Base-by-base conservation (phyloP, 495 filamentous ascomycete species). In the Aspergillus homomorphus region DNA sequence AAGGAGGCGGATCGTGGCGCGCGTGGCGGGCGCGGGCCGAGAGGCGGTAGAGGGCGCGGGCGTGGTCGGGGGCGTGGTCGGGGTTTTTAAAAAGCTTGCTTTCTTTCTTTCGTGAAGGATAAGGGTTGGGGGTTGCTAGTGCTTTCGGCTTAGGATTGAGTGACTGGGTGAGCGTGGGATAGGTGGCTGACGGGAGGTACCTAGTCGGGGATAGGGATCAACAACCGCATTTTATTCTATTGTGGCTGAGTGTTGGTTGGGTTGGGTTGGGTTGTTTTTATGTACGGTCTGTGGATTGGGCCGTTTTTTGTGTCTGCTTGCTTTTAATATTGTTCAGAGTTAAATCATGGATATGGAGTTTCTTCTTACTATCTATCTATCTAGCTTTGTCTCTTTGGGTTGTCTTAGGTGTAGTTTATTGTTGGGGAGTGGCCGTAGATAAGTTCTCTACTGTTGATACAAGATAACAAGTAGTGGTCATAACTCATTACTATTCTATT, bases 1-100 rank as follows among this genome's bases (percentile, higher is more conserved):
- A 98, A 98, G 81, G 95, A 98, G 75, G 80, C 85, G 26, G 89
- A 89, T 63, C 76, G 84, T 53, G 87, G 87, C 21, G 78, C 86
- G 16, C 82, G 85, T 60, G 84, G 85, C 48, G 77, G 81, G 57
- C 80, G 82, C 50, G 73, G 81, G 43, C 77, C 88, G 55, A 73
- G 70, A 52, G 62, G 80, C 24, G 89, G 83, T 65, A 77, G 80
- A 59, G 68, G 80, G 50, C 75, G 80, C 71, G 80, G 81, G 38
- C 63, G 85, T 7, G 81, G 87, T 42, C 68, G 87, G 51, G 84
- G 86, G 3, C 73, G 88, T 56, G 82, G 88, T 30, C 79, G 89
- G 61, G 88, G 89, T 33, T 84, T 84, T 66, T 84, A 80, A 66
- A 53, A n/a, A n/a, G n/a, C n/a, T n/a, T n/a, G n/a, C n/a, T n/a